phyloP scores from a whole-genome alignment of 1,284 basidiomycete species.

The Microbotryum intermedium region DNA sequence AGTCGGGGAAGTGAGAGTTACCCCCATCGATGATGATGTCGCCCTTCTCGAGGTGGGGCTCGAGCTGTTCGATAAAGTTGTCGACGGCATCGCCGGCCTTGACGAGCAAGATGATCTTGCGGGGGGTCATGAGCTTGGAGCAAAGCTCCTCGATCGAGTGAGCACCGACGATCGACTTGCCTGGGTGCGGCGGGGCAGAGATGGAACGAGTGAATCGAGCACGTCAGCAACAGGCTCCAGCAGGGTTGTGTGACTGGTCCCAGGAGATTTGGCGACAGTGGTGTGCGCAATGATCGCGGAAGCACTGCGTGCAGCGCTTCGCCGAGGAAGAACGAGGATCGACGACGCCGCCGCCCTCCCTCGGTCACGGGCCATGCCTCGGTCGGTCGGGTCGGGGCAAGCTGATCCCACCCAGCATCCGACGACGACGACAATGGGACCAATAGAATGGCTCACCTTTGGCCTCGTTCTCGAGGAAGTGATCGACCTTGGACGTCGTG shows the following conservation, averaged over 20 bases:
- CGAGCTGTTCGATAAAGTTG: constrained; percentile 50
- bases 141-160: constrained; percentile 83
- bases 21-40: constrained; percentile 99
- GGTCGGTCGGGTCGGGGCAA: background rate
- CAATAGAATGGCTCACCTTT: constrained; percentile 58
- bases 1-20: constrained; percentile 98
- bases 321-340: constrained; percentile 11
- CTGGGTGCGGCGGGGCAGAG: constrained; percentile 43
- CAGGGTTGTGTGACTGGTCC: no score
- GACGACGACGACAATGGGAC: background rate
- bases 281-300: no score
- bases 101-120: constrained; percentile 90
- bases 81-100: constrained; percentile 55
- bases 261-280: no score
- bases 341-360: constrained; percentile 8
- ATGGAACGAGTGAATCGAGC: background rate
- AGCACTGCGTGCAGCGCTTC: no score
- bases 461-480: constrained; percentile 92
- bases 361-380: no score
- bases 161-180: constrained; percentile 89
- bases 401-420: background rate
- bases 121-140: constrained; percentile 49
- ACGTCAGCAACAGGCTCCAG: background rate
- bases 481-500: constrained; percentile 90
- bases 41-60: constrained; percentile 53